These are phyloP conservation scores for Colletotrichum cordylinicola DNA, from an alignment of 2,329 filamentous ascomycete genomes.

Conservation along the genomic window DNA sequence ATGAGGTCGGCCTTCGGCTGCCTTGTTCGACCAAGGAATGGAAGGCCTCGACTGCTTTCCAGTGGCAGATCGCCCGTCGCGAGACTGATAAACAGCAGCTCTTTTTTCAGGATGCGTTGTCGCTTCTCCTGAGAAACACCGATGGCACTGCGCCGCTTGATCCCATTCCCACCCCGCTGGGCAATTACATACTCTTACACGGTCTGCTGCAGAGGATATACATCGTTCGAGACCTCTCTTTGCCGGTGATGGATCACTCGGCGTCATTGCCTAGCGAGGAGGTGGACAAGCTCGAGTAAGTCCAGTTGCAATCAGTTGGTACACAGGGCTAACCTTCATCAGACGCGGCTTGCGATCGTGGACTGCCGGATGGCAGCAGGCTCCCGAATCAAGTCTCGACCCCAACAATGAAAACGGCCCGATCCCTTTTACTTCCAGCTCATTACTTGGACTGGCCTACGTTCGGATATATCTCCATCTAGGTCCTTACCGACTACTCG, in stretches of 20 bases:
- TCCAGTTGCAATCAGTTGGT: not conserved
- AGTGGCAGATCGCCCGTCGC: conserved; percentile 32
- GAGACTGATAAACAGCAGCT: conserved; percentile 37
- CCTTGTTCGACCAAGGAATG: conserved; percentile 42
- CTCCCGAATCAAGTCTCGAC: conserved; percentile 42
- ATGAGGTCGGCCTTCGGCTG: conserved; percentile 38
- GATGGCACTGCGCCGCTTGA: conserved; percentile 32
- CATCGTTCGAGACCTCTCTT: conserved; percentile 40
- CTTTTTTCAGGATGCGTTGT: conserved; percentile 40
- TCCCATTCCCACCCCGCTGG: conserved; percentile 40
- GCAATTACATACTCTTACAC: conserved; percentile 42
- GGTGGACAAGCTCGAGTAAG: conserved; percentile 40
- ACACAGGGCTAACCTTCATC: not conserved
- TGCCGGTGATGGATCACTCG: conserved; percentile 36
- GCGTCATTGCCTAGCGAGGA: conserved; percentile 38
- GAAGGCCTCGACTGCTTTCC: conserved; percentile 34
- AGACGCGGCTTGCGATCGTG: conserved; percentile 40
- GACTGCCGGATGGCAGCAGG: conserved; percentile 44
- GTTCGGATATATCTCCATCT: conserved; percentile 51
- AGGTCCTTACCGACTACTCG: conserved; percentile 46
- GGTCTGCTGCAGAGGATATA: conserved; percentile 42
- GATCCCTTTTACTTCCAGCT: conserved; percentile 49
- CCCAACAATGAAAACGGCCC: conserved; percentile 46
- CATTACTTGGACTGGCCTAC: conserved; percentile 51
- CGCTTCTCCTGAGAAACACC: conserved; percentile 33